Percentiles rank a stretch among this genome's conserved stretches.
phyloP scores from a whole-genome alignment of 768 basidiomycete species.

The Paxillus ammoniavirescens region DNA sequence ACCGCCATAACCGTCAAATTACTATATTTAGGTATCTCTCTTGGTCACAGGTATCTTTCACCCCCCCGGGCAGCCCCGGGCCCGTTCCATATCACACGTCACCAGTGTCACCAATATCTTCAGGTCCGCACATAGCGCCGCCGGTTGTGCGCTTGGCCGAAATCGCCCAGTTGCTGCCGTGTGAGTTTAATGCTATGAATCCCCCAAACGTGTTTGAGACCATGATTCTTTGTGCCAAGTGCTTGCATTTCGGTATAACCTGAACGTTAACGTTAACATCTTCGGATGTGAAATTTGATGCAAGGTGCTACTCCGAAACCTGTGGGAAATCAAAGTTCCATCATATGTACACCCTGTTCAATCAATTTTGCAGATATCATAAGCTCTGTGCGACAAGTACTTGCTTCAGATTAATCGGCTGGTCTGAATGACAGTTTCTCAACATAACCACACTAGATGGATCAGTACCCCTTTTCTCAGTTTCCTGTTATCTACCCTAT shows the following conservation, averaged over 20 bases:
- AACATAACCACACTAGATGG: not conserved
- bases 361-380: too few species aligned
- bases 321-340: too few species aligned
- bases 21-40: not conserved
- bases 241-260: slow-evolving; percentile 4
- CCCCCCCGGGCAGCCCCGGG: too few species aligned
- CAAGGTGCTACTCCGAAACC: too few species aligned
- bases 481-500: slow-evolving; percentile 5
- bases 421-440: not conserved
- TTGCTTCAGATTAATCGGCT: too few species aligned
- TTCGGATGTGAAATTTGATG: slow-evolving; percentile 7
- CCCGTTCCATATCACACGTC: too few species aligned
- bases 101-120: not conserved
- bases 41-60: too few species aligned
- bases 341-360: too few species aligned
- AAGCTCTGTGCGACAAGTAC: too few species aligned
- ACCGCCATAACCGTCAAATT: slow-evolving; percentile 2
- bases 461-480: not conserved
- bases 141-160: not conserved
- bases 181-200: not conserved
- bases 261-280: not conserved
- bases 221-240: slow-evolving; percentile 7
- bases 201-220: slow-evolving; percentile 20
- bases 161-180: slow-evolving; percentile 1
- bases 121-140: slow-evolving; percentile 3